Evolutionary conservation across 306 rosid genomes (phyloP).

Genomic region (Castanospermum australe): DNA sequence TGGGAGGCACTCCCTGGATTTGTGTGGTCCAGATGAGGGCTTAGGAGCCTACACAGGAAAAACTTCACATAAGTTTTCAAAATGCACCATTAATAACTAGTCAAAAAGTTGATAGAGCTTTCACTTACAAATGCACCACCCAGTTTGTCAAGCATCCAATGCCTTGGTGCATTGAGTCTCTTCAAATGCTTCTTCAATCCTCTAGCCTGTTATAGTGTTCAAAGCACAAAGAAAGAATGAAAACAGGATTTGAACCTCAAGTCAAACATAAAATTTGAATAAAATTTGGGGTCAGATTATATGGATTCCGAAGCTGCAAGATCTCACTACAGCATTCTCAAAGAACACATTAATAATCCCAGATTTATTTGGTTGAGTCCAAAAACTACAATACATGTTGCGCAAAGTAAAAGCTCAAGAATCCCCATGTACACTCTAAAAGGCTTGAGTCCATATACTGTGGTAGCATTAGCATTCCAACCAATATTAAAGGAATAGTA

Average conservation of each 20-base stretch:
- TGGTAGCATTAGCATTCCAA: background rate
- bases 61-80: background rate
- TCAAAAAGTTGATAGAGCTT: background rate
- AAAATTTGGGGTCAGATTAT: background rate
- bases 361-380: background rate
- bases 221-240: background rate
- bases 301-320: background rate
- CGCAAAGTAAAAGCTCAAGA: background rate
- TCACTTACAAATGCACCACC: constrained; percentile 90
- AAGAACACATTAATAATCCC: background rate
- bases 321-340: background rate
- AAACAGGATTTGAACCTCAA: background rate
- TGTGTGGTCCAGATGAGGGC: constrained; percentile 95
- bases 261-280: background rate
- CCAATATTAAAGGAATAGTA: background rate
- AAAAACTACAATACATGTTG: background rate
- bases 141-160: constrained; percentile 87
- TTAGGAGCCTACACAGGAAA: constrained; percentile 62
- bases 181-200: constrained; percentile 89
- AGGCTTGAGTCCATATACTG: background rate
- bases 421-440: background rate
- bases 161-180: constrained; percentile 90
- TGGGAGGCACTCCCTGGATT: constrained; percentile 86
- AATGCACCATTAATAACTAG: background rate
- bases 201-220: constrained; percentile 50